Conservation (phyloP, 2,329 filamentous ascomycete genomes). For the Chrysoporthe cubensis region DNA sequence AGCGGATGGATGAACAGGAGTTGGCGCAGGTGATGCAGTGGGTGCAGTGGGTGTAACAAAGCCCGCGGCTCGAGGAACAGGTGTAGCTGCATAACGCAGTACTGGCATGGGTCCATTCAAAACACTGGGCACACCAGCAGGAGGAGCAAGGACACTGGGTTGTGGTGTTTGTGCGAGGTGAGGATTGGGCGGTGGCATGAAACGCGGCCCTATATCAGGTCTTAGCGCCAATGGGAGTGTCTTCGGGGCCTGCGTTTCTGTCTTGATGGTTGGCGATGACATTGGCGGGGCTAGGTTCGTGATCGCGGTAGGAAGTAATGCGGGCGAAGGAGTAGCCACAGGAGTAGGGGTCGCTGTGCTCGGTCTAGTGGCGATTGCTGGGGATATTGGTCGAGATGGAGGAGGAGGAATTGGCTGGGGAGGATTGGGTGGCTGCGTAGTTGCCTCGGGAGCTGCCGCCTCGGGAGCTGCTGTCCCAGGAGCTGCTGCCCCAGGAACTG, state of each 20-base stretch:
- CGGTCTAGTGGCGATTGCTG: constrained; percentile 4
- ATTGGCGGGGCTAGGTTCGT: constrained; percentile 5
- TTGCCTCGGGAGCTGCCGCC: constrained; percentile 4
- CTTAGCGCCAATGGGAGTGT: constrained; percentile 24
- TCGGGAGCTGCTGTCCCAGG: too few relatives aligned
- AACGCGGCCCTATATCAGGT: constrained; percentile 26
- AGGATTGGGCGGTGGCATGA: constrained; percentile 29
- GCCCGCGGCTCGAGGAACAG: constrained; percentile 33
- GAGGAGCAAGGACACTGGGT: constrained; percentile 34
- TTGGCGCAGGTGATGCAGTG: constrained; percentile 33
- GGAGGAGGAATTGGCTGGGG: constrained; percentile 28
- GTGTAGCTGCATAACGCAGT: constrained; percentile 31
- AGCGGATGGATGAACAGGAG: constrained; percentile 31
- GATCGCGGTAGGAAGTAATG: constrained; percentile 13
- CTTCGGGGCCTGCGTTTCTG: constrained; percentile 21
- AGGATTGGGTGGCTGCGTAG: constrained; percentile 32
- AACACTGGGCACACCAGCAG: constrained; percentile 31
- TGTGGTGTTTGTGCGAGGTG: constrained; percentile 24
- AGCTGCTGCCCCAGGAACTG: too few relatives aligned
- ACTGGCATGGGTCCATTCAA: constrained; percentile 35
- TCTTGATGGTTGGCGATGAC: constrained; percentile 22
- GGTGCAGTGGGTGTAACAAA: constrained; percentile 37
- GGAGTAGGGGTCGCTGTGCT: neutral
- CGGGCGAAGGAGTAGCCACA: constrained; percentile 4
- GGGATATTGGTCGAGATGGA: constrained; percentile 15